Base-by-base conservation (phyloP, 805 yeast species). In the Yarrowia sp. region DNA sequence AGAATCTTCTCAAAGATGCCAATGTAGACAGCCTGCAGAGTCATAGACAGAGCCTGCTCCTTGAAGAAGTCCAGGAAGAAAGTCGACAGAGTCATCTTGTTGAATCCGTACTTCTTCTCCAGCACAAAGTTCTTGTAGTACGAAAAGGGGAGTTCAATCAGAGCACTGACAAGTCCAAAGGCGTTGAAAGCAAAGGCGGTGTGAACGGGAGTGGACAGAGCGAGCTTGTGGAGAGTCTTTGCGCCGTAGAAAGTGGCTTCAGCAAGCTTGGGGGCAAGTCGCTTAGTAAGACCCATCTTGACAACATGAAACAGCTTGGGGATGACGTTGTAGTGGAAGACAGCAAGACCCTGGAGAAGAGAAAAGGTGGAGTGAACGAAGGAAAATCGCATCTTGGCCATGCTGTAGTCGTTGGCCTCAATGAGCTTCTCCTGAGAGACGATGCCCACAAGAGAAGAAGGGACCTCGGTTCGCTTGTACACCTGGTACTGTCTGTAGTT, bases 41-140 rank as follows among this genome's bases (percentile, higher is more conserved):
- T 83, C 53, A 82, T 71, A 38, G 84, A 74, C 55, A 95, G 78
- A 1, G 80, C 66, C 43, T 82, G 74, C 33, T 83, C 76, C 76
- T 93, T 95, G 68, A 91, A 51, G 67, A 80, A 78, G 75, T 95
- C 99, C 31, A 83, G 73, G 31, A 89, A 65, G 89, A 96, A 95
- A 60, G 91, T 79, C 60, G 79, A 77, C 15, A 81, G 67, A 2
- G 98, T 93, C 69, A 84, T 81, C 76, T 95, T 95, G 79, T 95
- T 95, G 79, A 95, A 95, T 0, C 99, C 99, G 72, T 82, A 93
- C 76, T 85, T 85, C 74, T 93, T 97, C 77, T 95, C 99, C 70
- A 95, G 80, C 14, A 92, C 92, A 78, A 95, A 95, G 71, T 88
- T 88, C 66, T 83, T 79, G 76, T 92, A 92, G 74, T 88, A 86